These are phyloP conservation scores for Gyrodon lividus DNA, from an alignment of 768 basidiomycete species.

Conservation along the genomic window DNA sequence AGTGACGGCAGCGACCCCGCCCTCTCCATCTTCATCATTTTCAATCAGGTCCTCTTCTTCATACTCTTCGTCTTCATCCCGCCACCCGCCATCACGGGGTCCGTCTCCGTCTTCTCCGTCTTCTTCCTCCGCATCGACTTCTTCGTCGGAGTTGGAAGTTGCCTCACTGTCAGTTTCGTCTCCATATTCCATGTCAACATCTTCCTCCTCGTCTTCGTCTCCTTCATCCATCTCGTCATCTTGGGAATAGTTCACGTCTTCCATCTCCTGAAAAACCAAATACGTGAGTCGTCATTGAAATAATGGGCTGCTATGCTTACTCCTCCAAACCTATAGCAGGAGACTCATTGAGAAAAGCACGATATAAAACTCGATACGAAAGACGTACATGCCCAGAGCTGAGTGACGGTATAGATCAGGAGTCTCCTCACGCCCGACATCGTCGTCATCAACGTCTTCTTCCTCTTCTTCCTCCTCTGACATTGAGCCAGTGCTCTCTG, in stretches of 20 bases:
- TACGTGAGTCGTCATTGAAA: conserved; percentile 15
- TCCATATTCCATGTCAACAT: conserved; percentile 85
- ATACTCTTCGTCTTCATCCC: conserved; percentile 51
- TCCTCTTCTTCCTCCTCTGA: conserved; percentile 53
- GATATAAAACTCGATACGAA: not conserved
- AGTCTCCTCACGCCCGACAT: conserved; percentile 68
- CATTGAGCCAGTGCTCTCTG: conserved; percentile 40
- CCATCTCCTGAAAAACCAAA: conserved; percentile 66
- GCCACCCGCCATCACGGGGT: conserved; percentile 48
- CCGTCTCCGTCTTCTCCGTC: conserved; percentile 58
- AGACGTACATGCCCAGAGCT: conserved; percentile 84
- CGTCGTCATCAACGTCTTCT: conserved; percentile 59
- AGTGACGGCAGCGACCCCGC: conserved; percentile 48
- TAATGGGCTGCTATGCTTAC: conserved; percentile 46
- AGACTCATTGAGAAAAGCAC: conserved; percentile 9
- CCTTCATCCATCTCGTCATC: conserved; percentile 83
- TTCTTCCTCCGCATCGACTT: conserved; percentile 61
- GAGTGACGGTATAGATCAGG: conserved; percentile 96
- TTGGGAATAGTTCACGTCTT: conserved; percentile 63
- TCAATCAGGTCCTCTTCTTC: conserved; percentile 62
- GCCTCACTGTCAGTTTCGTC: conserved; percentile 83
- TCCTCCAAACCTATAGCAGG: conserved; percentile 59
- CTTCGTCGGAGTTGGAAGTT: conserved; percentile 74
- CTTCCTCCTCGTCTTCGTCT: conserved; percentile 78
- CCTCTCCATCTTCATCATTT: conserved; percentile 55